Evolutionary conservation across 78 protist genomes (phyloP), one percentile per base, ranked within the genome.

Genomic region (Dictyostelium purpureum): DNA sequence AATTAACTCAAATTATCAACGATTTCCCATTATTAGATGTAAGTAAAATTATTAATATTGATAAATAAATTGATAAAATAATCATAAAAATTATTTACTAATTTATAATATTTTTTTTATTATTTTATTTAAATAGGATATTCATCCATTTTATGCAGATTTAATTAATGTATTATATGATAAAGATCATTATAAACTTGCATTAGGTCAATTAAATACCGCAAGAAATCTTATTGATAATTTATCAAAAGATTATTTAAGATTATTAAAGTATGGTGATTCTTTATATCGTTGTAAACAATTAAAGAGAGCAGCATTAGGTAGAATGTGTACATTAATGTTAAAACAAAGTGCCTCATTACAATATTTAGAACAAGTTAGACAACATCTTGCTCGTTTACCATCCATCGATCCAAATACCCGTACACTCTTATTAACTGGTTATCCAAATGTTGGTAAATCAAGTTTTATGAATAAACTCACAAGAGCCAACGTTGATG

Each of bases 71-170:
- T n/a, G n/a, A n/a, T n/a, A n/a, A n/a, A n/a, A n/a, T n/a, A n/a
- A n/a, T n/a, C n/a, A n/a, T n/a, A n/a, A n/a, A n/a, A n/a, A n/a
- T 7, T 49, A 11, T 14, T 49, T 11, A 49, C 54, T 49, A 49
- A 14, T 49, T 49, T 49, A 49, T 49, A 7, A 49, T 49, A 7
- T 11, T 49, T 14, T 49, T 49, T 49, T 11, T 49, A 49, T 49
- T 11, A 11, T 2, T 57, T 57, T 24, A 26, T 57, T 26, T 0
- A 57, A 6, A 26, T 67, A 96, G 96, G 99, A 98, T 54, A 89
- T 99, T 37, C 99, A 99, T 77, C 99, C 99, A 47, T 99, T 99
- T 89, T 99, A 99, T 76, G 99, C 99, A 9, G 99, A 98, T 67
- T 90, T 99, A 57, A 89, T 99, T 95, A 99, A 99, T 96, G 99